Evolutionary conservation across 805 yeast genomes (phyloP).

Genomic region (Zygosaccharomyces bisporus): DNA sequence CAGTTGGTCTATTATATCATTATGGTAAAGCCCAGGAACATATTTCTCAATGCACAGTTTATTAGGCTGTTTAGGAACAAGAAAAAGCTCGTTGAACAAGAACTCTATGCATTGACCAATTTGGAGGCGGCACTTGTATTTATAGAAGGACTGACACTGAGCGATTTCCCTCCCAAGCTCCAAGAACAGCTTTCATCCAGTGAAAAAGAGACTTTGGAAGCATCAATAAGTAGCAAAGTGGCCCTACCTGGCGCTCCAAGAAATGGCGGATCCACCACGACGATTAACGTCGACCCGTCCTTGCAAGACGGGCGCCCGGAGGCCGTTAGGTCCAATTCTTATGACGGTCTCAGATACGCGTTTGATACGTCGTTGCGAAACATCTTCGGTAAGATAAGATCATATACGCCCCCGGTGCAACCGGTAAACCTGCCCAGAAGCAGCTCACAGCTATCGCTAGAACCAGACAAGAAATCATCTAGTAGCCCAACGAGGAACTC

Average conservation of each 20-base stretch:
- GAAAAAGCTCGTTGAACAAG: slow-evolving; percentile 33
- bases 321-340: slow-evolving; percentile 24
- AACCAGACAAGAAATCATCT: slow-evolving; percentile 10
- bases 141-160: slow-evolving; percentile 29
- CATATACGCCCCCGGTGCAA: slow-evolving; percentile 31
- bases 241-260: slow-evolving; percentile 16
- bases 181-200: slow-evolving; percentile 17
- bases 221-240: slow-evolving; percentile 23
- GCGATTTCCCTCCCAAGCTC: slow-evolving; percentile 24
- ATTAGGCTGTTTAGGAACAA: slow-evolving; percentile 34
- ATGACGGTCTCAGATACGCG: slow-evolving; percentile 29
- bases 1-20: slow-evolving; percentile 31
- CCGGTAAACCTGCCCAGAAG: slow-evolving; percentile 19
- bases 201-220: slow-evolving; percentile 18
- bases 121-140: slow-evolving; percentile 35
- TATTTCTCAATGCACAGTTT: slow-evolving; percentile 31
- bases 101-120: slow-evolving; percentile 34
- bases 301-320: slow-evolving; percentile 16
- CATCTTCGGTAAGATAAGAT: slow-evolving; percentile 31
- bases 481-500: background rate
- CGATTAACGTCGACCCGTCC: slow-evolving; percentile 1
- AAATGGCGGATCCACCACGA: background rate
- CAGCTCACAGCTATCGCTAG: slow-evolving; percentile 19
- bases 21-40: slow-evolving; percentile 22
- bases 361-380: slow-evolving; percentile 32